A percentile compares a stretch with the other conserved stretches of the same genome.
Conservation (phyloP, 2,329 filamentous ascomycete genomes). For the Sclerotinia glacialis region DNA sequence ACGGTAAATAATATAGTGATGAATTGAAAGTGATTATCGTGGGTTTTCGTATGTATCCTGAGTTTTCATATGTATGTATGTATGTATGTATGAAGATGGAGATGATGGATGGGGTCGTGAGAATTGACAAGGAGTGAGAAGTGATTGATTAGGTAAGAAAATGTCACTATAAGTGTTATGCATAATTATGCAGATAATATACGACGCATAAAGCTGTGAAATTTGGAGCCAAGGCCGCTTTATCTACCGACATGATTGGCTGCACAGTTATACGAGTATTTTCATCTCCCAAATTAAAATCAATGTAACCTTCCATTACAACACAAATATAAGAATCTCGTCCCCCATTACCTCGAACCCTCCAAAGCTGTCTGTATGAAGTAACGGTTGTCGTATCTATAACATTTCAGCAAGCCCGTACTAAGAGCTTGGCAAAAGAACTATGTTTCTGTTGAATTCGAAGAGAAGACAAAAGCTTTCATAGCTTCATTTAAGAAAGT, state of each 20-base stretch:
- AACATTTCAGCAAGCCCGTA: not conserved
- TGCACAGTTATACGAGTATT: no score
- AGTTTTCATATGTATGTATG: no score
- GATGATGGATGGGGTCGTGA: no score
- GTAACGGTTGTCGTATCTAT: not conserved
- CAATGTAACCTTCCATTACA: not conserved
- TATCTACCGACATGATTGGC: not conserved
- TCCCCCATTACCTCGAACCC: not conserved
- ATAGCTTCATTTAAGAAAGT: not conserved
- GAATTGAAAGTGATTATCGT: no score
- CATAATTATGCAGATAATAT: not conserved
- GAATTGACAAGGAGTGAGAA: no score
- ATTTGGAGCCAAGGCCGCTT: not conserved
- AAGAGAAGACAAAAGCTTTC: not conserved
- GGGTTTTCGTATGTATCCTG: no score
- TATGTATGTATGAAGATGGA: not conserved
- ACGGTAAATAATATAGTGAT: no score
- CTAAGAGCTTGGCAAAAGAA: not conserved
- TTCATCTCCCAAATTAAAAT: not conserved
- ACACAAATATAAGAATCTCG: not conserved
- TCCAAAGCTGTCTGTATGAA: not conserved
- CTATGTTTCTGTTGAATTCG: not conserved
- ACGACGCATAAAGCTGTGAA: not conserved
- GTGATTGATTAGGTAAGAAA: slow-evolving; percentile 4
- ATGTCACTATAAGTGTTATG: no score